Base-by-base conservation (phyloP, 441 rosid species). In the Flueggea neowawraea region DNA sequence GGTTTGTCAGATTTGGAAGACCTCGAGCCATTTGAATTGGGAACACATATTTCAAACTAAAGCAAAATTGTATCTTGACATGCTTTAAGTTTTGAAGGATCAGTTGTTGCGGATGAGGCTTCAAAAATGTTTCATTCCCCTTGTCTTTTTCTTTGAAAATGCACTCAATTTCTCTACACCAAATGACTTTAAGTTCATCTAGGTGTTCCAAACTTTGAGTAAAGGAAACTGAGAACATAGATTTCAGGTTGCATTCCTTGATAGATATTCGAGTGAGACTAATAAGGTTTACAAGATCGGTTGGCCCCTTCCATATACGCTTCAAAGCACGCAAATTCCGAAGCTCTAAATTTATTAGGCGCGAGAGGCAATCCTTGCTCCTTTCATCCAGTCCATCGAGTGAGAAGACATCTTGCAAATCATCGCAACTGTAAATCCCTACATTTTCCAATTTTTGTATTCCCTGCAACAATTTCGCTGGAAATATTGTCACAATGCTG, bases 241-340 rank as follows among this genome's bases (percentile, higher is more conserved):
- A 71, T 36, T 36, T 55, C 53, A 62, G 22, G 1, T 17, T 28
- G 3, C 67, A 62, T 0, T 0, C 0, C 0, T 0, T 0, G 11
- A 66, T 28, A 0, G 22, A 0, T 13, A 66, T 5, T 53, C 10
- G 2, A 6, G 39, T 16, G 31, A 66, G 61, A 47, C 55, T 71
- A 47, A 10, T 44, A 12, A 68, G 63, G 28, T 54, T 54, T 44
- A 57, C 53, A 67, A 28, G 50, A 10, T 58, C 31, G 0, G 4
- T 33, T 3, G 52, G 63, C 47, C 60, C 71, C 16, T 68, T 43
- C 67, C 61, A 65, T 50, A 75, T 55, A 1, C 55, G 31, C 22
- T 3, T 63, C 41, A 72, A 17, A n/a, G 58, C 48, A 10, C 32
- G 53, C 31, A 60, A 66, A 0, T 6, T 0, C 0, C 2, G 0